These are phyloP conservation scores for Phanerochaete carnosa DNA, from an alignment of 768 basidiomycete genomes.

Conservation along the genomic window DNA sequence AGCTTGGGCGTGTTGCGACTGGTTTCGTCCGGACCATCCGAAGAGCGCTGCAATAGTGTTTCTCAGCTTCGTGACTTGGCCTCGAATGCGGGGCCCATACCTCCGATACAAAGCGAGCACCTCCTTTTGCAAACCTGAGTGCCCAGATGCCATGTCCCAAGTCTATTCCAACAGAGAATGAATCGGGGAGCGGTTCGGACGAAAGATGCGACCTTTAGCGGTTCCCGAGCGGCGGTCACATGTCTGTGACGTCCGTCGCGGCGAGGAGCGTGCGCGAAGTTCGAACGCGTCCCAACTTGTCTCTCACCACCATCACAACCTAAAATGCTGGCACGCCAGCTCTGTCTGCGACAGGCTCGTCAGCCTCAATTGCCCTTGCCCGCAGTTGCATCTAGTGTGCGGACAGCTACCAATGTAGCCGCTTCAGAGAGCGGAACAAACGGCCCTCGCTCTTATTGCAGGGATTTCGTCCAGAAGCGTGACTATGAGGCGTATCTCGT, in stretches of 20 bases:
- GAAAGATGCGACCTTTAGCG: neutral
- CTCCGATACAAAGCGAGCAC: conserved; percentile 51
- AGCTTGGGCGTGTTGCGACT: conserved; percentile 52
- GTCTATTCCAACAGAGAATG: neutral
- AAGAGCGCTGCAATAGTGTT: conserved; percentile 50
- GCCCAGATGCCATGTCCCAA: conserved; percentile 9
- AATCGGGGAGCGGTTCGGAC: neutral
- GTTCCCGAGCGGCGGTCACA: conserved; percentile 1
- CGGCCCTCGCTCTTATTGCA: conserved; percentile 58
- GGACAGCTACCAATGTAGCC: neutral
- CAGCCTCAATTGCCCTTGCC: neutral
- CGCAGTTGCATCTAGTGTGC: neutral
- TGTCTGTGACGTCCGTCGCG: conserved; percentile 2
- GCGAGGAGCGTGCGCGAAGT: neutral
- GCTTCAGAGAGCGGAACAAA: conserved; percentile 10
- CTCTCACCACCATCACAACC: neutral
- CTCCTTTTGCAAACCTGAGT: conserved; percentile 51
- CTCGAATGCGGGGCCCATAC: conserved; percentile 30
- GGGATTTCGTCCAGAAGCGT: conserved; percentile 65
- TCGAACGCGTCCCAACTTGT: neutral
- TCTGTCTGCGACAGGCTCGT: neutral
- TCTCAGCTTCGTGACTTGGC: neutral
- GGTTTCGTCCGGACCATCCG: conserved; percentile 76
- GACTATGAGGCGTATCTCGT: conserved; percentile 80
- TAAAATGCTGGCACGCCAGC: neutral